Conservation (phyloP, 192 early-diverging fungal species). For the Coemansia sp. region DNA sequence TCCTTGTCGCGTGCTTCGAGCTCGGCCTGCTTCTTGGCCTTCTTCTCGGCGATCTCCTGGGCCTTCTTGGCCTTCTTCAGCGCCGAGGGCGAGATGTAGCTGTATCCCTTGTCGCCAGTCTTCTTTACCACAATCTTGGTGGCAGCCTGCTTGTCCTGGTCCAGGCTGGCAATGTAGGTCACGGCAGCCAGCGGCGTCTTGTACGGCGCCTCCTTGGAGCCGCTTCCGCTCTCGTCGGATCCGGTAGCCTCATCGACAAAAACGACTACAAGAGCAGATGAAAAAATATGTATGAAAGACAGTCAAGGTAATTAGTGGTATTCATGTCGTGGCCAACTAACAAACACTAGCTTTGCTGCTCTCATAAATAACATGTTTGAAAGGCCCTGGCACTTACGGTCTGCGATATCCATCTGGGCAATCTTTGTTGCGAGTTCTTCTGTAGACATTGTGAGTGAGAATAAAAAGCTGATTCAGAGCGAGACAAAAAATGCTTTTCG, state of each 20-base stretch:
- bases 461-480: background rate
- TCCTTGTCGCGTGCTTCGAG: slow-evolving; percentile 64
- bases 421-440: slow-evolving; percentile 23
- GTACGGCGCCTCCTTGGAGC: slow-evolving; percentile 73
- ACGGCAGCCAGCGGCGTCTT: slow-evolving; percentile 73
- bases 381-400: slow-evolving; percentile 44
- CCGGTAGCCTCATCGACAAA: slow-evolving; percentile 81
- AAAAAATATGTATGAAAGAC: background rate
- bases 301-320: background rate
- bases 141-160: slow-evolving; percentile 32
- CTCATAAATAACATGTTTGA: too few relatives aligned
- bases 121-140: slow-evolving; percentile 70
- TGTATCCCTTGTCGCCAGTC: slow-evolving; percentile 65
- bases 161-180: slow-evolving; percentile 50
- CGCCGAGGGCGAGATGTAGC: slow-evolving; percentile 78
- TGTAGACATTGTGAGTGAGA: slow-evolving; percentile 19
- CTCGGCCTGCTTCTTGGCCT: slow-evolving; percentile 78
- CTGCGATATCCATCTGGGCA: slow-evolving; percentile 24
- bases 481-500: background rate
- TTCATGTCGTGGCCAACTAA: too few relatives aligned
- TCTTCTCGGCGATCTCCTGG: slow-evolving; percentile 60
- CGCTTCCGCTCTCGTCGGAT: slow-evolving; percentile 73
- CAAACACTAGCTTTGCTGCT: too few relatives aligned
- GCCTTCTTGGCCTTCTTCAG: slow-evolving; percentile 89
- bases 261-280: slow-evolving; percentile 14